phyloP scores from a whole-genome alignment of 2,329 filamentous ascomycete species.

The Myriangium duriaei region DNA sequence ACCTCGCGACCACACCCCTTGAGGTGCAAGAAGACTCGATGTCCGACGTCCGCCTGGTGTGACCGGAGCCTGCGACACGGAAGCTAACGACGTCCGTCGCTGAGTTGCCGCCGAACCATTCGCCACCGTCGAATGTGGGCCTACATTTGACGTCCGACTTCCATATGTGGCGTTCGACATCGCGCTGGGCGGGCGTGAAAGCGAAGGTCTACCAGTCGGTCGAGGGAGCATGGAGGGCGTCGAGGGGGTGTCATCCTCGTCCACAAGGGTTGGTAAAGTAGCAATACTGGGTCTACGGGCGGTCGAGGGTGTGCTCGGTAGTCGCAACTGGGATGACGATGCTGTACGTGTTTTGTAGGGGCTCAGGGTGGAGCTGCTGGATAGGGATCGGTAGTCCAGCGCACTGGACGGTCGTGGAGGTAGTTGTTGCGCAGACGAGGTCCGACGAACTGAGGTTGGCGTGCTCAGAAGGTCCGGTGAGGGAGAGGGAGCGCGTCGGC shows the following conservation, averaged over 20 bases:
- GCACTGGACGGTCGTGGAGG: slow-evolving; percentile 4
- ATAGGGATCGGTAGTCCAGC: slow-evolving; percentile 4
- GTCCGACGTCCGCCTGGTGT: slow-evolving; percentile 4
- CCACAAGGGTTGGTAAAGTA: slow-evolving; percentile 5
- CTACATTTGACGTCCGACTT: neutral
- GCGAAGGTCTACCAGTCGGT: neutral
- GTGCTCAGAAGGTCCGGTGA: slow-evolving; percentile 1
- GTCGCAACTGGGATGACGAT: neutral
- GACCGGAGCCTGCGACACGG: neutral
- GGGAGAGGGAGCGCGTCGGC: neutral
- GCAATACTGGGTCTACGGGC: slow-evolving; percentile 4
- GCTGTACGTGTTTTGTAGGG: neutral
- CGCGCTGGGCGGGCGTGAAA: slow-evolving; percentile 3
- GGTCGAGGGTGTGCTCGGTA: slow-evolving; percentile 6
- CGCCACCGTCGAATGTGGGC: neutral
- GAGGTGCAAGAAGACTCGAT: slow-evolving; percentile 4
- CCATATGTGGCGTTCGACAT: slow-evolving; percentile 4
- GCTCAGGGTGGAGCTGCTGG: slow-evolving; percentile 2
- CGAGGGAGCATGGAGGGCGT: slow-evolving; percentile 3
- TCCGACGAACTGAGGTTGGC: slow-evolving; percentile 1
- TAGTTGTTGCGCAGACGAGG: neutral
- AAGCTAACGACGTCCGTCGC: slow-evolving; percentile 3
- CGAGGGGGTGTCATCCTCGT: slow-evolving; percentile 1
- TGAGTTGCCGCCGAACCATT: neutral
- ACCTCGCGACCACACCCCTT: slow-evolving; percentile 3